Conservation (phyloP, 257 asterid genomes). For the Penstemon newberryi region DNA sequence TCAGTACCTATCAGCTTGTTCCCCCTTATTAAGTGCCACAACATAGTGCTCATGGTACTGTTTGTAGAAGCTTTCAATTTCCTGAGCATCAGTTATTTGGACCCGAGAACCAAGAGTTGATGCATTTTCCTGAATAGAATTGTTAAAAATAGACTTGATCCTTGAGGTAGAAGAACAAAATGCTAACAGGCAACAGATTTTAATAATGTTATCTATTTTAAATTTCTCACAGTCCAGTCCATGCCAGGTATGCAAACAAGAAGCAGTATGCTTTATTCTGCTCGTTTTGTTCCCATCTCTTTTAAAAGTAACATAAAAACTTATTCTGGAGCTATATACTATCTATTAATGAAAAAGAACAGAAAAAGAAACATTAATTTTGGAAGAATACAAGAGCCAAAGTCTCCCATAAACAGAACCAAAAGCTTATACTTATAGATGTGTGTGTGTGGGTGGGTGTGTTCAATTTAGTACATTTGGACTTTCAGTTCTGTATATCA, state of each 20-base stretch:
- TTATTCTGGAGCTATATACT: neutral
- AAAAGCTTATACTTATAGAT: too few species aligned
- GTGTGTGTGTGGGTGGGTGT: too few species aligned
- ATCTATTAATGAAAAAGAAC: too few species aligned
- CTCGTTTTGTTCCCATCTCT: neutral
- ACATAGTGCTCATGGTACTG: slow-evolving; percentile 82
- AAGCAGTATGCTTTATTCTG: neutral
- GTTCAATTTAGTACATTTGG: too few species aligned
- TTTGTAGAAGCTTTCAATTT: slow-evolving; percentile 82
- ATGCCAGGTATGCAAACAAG: slow-evolving; percentile 9
- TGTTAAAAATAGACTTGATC: slow-evolving; percentile 9
- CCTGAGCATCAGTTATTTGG: slow-evolving; percentile 74
- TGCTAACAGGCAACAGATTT: neutral
- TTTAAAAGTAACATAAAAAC: neutral
- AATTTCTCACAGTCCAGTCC: slow-evolving; percentile 15
- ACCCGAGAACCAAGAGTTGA: slow-evolving; percentile 73
- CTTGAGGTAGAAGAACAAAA: neutral
- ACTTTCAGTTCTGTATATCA: too few species aligned
- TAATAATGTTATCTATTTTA: neutral
- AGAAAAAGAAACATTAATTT: too few species aligned
- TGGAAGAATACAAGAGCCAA: too few species aligned
- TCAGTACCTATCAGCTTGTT: slow-evolving; percentile 75
- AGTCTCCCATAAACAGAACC: too few species aligned
- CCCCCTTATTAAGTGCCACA: slow-evolving; percentile 75
- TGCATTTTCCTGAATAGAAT: slow-evolving; percentile 59